These are phyloP conservation scores for Blastocystis sp. DNA, from an alignment of 352 stramenopile species.

Conservation along the genomic window DNA sequence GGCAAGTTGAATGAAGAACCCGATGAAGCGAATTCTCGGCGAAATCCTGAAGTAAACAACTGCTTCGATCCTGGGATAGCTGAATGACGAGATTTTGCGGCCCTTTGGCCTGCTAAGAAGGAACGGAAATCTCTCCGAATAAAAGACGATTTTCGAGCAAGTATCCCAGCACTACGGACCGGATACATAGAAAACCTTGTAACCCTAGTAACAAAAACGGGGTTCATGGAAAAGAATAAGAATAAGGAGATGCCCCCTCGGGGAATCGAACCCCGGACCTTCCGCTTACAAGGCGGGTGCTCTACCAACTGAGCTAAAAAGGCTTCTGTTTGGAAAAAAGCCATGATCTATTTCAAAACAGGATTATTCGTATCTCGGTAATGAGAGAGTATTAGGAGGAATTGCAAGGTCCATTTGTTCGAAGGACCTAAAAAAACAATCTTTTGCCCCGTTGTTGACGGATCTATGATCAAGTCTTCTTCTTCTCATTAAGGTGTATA, in stretches of 20 bases:
- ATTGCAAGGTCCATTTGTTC: not conserved
- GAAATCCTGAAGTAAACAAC: not conserved
- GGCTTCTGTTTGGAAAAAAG: not conserved
- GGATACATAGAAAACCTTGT: too few species aligned
- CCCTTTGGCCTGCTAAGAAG: not conserved
- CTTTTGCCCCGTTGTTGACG: too few species aligned
- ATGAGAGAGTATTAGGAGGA: not conserved
- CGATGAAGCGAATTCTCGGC: constrained; percentile 2
- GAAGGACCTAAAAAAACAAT: not conserved
- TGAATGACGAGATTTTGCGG: not conserved
- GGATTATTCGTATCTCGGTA: too few species aligned
- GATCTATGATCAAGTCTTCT: too few species aligned
- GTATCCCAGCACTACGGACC: not conserved
- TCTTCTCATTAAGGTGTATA: too few species aligned
- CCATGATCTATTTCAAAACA: too few species aligned
- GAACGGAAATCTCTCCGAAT: not conserved
- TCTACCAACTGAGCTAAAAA: constrained; percentile 69
- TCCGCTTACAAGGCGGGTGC: constrained; percentile 68
- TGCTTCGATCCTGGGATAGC: not conserved
- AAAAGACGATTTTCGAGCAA: not conserved
- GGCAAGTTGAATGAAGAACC: not conserved
- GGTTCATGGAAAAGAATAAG: not conserved
- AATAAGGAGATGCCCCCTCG: constrained; percentile 50
- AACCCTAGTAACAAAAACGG: not conserved
- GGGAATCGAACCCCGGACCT: constrained; percentile 67